A percentile compares a stretch with the other conserved stretches of the same genome.
phyloP scores from a whole-genome alignment of 257 asterid species.

The Coffea canephora region DNA sequence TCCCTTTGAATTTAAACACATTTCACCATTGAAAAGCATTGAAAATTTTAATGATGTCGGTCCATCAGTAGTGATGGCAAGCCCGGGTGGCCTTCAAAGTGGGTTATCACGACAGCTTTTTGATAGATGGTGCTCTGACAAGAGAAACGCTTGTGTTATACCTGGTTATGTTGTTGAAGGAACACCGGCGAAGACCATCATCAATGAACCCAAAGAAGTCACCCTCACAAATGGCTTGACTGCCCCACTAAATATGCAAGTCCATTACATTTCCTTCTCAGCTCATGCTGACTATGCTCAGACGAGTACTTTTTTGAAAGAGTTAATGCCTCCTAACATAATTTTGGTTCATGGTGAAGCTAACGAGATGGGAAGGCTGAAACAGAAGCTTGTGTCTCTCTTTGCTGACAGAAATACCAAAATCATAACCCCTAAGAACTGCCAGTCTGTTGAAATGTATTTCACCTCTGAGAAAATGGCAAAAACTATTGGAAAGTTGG shows the following conservation, averaged over 20 bases:
- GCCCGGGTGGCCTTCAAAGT: conserved; percentile 92
- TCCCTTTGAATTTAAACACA: conserved; percentile 91
- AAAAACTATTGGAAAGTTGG: conserved; percentile 79
- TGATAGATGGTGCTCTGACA: conserved; percentile 91
- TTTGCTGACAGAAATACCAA: conserved; percentile 86
- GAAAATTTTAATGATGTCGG: conserved; percentile 85
- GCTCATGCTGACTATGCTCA: conserved; percentile 96
- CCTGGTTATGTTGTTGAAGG: conserved; percentile 95
- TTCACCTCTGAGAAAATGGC: conserved; percentile 95
- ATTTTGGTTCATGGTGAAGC: conserved; percentile 92
- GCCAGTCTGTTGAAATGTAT: conserved; percentile 89
- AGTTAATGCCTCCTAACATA: conserved; percentile 96
- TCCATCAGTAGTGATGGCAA: conserved; percentile 95
- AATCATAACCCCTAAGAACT: conserved; percentile 85
- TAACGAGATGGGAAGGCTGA: conserved; percentile 89
- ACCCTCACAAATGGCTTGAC: conserved; percentile 82
- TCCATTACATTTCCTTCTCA: conserved; percentile 90
- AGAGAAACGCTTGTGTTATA: conserved; percentile 78
- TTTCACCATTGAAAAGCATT: conserved; percentile 72
- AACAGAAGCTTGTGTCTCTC: conserved; percentile 74
- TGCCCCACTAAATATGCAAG: conserved; percentile 87
- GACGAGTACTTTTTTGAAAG: conserved; percentile 86
- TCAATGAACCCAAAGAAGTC: conserved; percentile 89
- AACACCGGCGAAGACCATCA: conserved; percentile 79
- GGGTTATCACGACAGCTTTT: conserved; percentile 93